A percentile compares a stretch with the other conserved stretches of the same genome.
Evolutionary conservation across 179 eudicot genomes (phyloP).

Genomic region (Drosera spatulata): DNA sequence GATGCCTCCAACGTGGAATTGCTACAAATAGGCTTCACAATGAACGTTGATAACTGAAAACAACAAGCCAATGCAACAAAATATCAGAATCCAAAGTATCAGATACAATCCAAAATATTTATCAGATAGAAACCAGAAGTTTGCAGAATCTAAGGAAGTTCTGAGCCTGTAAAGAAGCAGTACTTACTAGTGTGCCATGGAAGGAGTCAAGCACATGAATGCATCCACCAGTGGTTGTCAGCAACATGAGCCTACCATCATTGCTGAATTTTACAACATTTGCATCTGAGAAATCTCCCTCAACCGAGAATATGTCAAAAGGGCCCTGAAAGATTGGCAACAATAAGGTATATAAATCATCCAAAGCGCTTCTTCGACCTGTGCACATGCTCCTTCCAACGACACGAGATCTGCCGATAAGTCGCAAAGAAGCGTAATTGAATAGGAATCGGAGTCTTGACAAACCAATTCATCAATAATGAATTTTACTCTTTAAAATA

Average conservation of each 20-base stretch:
- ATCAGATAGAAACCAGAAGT: too few species aligned
- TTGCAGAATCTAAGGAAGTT: too few species aligned
- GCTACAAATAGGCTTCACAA: constrained; percentile 71
- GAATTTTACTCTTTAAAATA: too few species aligned
- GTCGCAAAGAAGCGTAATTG: too few species aligned
- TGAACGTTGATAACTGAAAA: constrained; percentile 49
- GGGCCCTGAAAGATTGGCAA: constrained; percentile 53
- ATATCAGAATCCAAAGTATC: too few species aligned
- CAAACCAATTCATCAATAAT: too few species aligned
- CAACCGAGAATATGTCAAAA: constrained; percentile 73
- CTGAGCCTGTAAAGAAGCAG: constrained; percentile 1
- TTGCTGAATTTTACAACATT: constrained; percentile 83
- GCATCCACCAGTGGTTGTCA: constrained; percentile 72
- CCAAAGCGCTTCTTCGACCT: background rate
- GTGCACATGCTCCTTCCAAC: too few species aligned
- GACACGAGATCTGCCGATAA: too few species aligned
- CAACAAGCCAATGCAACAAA: background rate
- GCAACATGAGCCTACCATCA: constrained; percentile 87
- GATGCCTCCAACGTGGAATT: constrained; percentile 75
- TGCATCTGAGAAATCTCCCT: constrained; percentile 87
- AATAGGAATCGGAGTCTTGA: too few species aligned
- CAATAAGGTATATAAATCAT: background rate
- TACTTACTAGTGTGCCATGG: constrained; percentile 77
- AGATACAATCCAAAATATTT: too few species aligned
- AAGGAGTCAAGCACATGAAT: constrained; percentile 94